Percentiles rank a stretch among this genome's conserved stretches.
Evolutionary conservation across 148 eudicot species (phyloP).

Genomic region (Pouteria glomerata): DNA sequence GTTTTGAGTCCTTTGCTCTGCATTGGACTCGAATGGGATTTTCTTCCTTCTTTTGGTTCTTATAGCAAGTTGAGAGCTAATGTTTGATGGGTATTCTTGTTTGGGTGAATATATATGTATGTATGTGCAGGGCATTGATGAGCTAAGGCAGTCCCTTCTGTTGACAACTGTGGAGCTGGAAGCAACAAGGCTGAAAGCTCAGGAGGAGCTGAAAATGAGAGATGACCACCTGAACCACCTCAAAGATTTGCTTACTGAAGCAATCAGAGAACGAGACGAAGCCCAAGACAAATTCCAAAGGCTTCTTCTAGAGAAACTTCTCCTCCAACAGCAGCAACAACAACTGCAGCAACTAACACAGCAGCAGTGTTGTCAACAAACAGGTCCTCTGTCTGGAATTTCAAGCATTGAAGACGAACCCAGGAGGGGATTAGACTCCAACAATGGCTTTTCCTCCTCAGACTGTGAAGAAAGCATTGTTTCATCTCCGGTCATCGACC

Average conservation of each 20-base stretch:
- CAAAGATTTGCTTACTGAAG: constrained; percentile 21
- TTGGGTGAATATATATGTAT: no score
- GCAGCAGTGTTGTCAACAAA: constrained; percentile 12
- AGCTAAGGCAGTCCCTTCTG: constrained; percentile 33
- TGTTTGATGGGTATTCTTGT: neutral
- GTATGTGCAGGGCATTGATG: constrained; percentile 31
- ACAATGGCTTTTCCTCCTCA: constrained; percentile 33
- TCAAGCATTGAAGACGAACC: constrained; percentile 41
- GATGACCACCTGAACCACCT: constrained; percentile 32
- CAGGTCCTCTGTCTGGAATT: constrained; percentile 17
- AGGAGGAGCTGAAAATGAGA: constrained; percentile 38
- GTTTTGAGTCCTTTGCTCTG: constrained; percentile 4
- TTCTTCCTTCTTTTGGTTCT: neutral
- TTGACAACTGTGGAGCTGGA: constrained; percentile 40
- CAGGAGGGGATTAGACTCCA: constrained; percentile 24
- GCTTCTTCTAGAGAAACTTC: constrained; percentile 21
- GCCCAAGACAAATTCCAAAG: constrained; percentile 34
- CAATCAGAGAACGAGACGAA: constrained; percentile 40
- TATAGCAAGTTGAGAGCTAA: constrained; percentile 3
- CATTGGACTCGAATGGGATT: neutral
- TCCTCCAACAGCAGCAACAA: constrained; percentile 26
- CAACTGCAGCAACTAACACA: constrained; percentile 15
- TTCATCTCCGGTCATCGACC: constrained; percentile 32
- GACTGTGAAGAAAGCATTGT: constrained; percentile 55
- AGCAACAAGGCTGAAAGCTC: constrained; percentile 28